Percentiles rank a stretch among this genome's conserved stretches.
Conservation (phyloP, 805 yeast species). For the Candida stauntonica region DNA sequence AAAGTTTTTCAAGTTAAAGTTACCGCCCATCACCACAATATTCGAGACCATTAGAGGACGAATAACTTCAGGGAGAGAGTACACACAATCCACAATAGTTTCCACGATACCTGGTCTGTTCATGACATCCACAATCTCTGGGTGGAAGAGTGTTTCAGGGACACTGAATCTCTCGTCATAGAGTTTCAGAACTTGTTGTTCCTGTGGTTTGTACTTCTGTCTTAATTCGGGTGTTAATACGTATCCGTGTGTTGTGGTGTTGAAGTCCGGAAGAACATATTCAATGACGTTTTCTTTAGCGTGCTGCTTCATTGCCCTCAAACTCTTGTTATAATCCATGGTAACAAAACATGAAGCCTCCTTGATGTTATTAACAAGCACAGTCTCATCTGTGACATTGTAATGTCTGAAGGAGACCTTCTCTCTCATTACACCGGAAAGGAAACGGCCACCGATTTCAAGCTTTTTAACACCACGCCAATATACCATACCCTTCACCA, state of each 20-base stretch:
- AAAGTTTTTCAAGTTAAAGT: constrained; percentile 65
- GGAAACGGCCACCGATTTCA: constrained; percentile 81
- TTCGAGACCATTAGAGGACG: constrained; percentile 77
- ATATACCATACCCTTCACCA: constrained; percentile 70
- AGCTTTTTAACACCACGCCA: constrained; percentile 74
- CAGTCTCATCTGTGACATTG: constrained; percentile 88
- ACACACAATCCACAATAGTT: constrained; percentile 62
- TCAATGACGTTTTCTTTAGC: constrained; percentile 42
- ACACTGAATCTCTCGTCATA: constrained; percentile 83
- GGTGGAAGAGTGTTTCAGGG: constrained; percentile 85
- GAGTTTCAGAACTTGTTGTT: constrained; percentile 61
- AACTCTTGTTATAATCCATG: constrained; percentile 44
- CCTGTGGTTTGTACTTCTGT: constrained; percentile 34
- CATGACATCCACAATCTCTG: constrained; percentile 71
- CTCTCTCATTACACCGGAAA: constrained; percentile 81
- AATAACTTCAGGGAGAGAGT: constrained; percentile 65
- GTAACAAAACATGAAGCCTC: constrained; percentile 75
- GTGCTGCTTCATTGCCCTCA: constrained; percentile 34
- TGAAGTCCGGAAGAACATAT: constrained; percentile 85
- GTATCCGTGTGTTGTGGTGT: constrained; percentile 74
- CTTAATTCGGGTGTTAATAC: constrained; percentile 37
- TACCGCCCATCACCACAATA: constrained; percentile 80
- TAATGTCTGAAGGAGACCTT: constrained; percentile 86
- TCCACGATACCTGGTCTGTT: constrained; percentile 74
- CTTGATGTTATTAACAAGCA: constrained; percentile 79